A percentile compares a stretch with the other conserved stretches of the same genome.
Evolutionary conservation across 495 filamentous ascomycete species (phyloP).

Genomic region (Pyrenula aspistea): DNA sequence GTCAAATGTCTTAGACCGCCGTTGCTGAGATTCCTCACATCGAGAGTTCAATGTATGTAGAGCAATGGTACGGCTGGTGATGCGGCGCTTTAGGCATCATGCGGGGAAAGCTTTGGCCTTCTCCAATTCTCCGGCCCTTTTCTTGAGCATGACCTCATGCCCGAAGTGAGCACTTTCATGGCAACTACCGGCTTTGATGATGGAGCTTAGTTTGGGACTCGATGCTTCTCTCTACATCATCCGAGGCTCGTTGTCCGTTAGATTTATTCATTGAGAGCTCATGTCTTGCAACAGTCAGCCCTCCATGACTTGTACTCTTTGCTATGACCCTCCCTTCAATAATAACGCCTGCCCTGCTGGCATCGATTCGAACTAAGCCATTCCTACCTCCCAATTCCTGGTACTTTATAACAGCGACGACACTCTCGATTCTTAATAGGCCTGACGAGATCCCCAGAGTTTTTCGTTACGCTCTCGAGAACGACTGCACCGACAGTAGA

Average conservation of each 20-base stretch:
- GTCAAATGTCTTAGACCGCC: too few species aligned
- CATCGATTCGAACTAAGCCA: slow-evolving; percentile 29
- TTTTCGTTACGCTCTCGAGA: slow-evolving; percentile 28
- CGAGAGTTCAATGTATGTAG: too few species aligned
- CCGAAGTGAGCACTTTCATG: too few species aligned
- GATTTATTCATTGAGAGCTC: too few species aligned
- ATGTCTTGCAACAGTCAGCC: not conserved
- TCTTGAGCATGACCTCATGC: not conserved
- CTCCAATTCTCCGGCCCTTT: too few species aligned
- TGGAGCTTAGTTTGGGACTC: not conserved
- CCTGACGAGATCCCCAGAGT: slow-evolving; percentile 39
- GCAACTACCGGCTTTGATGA: not conserved
- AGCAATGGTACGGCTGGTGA: not conserved
- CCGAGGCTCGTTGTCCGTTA: too few species aligned
- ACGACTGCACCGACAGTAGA: slow-evolving; percentile 12
- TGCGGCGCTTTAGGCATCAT: not conserved
- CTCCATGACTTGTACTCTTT: not conserved
- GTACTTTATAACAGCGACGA: slow-evolving; percentile 40
- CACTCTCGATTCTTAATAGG: slow-evolving; percentile 37
- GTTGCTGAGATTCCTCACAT: too few species aligned
- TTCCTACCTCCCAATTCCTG: slow-evolving; percentile 35
- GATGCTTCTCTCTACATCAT: not conserved
- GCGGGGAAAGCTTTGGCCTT: not conserved
- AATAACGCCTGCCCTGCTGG: slow-evolving; percentile 25
- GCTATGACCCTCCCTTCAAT: slow-evolving; percentile 6